Conservation (phyloP, 2,329 filamentous ascomycete species). For the Colletotrichum horii region DNA sequence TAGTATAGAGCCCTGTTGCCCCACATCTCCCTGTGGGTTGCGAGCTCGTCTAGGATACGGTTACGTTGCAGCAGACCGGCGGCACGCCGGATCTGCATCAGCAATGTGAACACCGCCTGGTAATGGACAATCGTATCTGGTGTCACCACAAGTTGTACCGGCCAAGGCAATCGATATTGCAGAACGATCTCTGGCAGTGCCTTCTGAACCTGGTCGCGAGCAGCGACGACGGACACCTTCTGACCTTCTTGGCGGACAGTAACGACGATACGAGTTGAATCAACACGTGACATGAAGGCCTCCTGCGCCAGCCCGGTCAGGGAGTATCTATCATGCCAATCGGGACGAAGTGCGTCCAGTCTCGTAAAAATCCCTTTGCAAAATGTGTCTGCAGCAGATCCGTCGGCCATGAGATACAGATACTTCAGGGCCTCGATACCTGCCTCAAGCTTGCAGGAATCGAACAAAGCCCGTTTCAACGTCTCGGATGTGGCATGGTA, state of each 20-base stretch:
- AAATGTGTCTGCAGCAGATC: slow-evolving; percentile 69
- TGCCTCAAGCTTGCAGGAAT: slow-evolving; percentile 69
- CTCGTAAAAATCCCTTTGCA: slow-evolving; percentile 75
- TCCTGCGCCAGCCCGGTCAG: slow-evolving; percentile 80
- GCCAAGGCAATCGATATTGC: slow-evolving; percentile 71
- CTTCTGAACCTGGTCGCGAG: slow-evolving; percentile 35
- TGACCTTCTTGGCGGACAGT: slow-evolving; percentile 48
- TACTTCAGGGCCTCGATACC: slow-evolving; percentile 71
- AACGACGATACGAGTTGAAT: slow-evolving; percentile 68
- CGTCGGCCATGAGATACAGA: slow-evolving; percentile 80
- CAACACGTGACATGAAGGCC: slow-evolving; percentile 65
- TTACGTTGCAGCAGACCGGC: slow-evolving; percentile 68
- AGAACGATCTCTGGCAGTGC: slow-evolving; percentile 68
- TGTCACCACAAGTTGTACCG: slow-evolving; percentile 74
- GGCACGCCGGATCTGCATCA: slow-evolving; percentile 79
- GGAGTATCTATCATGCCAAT: slow-evolving; percentile 83
- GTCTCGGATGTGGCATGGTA: slow-evolving; percentile 72
- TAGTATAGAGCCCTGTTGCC: slow-evolving; percentile 58
- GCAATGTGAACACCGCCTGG: slow-evolving; percentile 74
- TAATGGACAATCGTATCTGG: slow-evolving; percentile 69
- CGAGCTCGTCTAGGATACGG: slow-evolving; percentile 47
- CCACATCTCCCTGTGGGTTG: slow-evolving; percentile 39
- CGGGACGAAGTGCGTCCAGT: slow-evolving; percentile 63
- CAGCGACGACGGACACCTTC: slow-evolving; percentile 47
- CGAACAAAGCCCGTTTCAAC: slow-evolving; percentile 70